phyloP scores from a whole-genome alignment of 805 yeast genomes.

The Sugiyamaella smithiae region DNA sequence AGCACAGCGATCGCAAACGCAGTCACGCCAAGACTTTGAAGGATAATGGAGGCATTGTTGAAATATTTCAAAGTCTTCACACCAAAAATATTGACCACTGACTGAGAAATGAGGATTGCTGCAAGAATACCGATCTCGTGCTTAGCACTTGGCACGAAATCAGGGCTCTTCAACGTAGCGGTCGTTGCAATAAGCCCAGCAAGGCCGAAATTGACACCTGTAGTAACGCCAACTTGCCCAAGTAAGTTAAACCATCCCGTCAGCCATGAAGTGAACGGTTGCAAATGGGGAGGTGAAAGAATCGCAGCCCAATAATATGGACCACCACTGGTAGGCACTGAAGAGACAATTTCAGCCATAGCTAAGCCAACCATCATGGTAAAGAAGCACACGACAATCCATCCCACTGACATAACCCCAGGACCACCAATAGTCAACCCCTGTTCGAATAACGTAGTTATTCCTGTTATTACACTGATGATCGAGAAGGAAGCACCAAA shows the following conservation, averaged over 20 bases:
- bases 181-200: conserved; percentile 21
- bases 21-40: conserved; percentile 51
- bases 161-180: conserved; percentile 17
- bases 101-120: conserved; percentile 55
- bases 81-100: conserved; percentile 52
- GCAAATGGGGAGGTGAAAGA: conserved; percentile 25
- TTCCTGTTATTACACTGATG: conserved; percentile 66
- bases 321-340: conserved; percentile 77
- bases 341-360: conserved; percentile 64
- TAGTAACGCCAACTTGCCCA: conserved; percentile 24
- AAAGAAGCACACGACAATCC: conserved; percentile 58
- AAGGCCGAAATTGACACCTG: conserved; percentile 23
- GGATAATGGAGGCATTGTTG: conserved; percentile 56
- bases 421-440: conserved; percentile 66
- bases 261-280: conserved; percentile 27
- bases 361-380: conserved; percentile 58
- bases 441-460: conserved; percentile 56
- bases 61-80: conserved; percentile 56
- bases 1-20: conserved; percentile 38
- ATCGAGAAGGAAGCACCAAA: conserved; percentile 71
- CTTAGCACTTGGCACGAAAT: conserved; percentile 20
- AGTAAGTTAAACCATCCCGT: conserved; percentile 30
- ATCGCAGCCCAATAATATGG: conserved; percentile 58
- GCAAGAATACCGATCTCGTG: conserved; percentile 45
- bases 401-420: conserved; percentile 66